Base-by-base conservation (phyloP, 345 rosid species). In the Melastoma malabathricum region DNA sequence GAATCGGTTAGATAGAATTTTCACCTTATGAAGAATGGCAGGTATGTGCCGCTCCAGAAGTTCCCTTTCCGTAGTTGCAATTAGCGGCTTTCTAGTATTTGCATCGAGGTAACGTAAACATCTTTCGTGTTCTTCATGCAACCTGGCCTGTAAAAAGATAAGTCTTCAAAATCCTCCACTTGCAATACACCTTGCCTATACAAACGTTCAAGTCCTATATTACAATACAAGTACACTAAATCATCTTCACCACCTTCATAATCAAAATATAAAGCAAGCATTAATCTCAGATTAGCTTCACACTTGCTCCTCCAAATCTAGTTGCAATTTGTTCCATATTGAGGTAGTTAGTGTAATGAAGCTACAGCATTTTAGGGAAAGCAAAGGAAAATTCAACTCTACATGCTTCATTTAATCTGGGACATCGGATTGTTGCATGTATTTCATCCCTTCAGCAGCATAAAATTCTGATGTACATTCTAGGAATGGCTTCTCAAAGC, bases 401-500 rank as follows among this genome's bases (percentile, higher is more conserved):
- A 92, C 98, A 54, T 87, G 98, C 75, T 84, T 92, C 68, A 87
- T 64, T 73, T 87, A 92, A 69, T 92, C 98, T 38, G 98, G 95
- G 64, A 92, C 90, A 61, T 92, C 95, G n/a, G 80, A 79, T 65
- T 84, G 98, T 70, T 92, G 98, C 90, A 87, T 84, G 74, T 75
- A 84, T 65, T 78, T 81, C 97, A 82, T 83, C 61, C 98, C 98
- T 71, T 92, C 98, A 43, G 98, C 72, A 10, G 88, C 95, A 82
- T 87, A 92, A 78, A 84, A 92, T 68, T 82, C 98, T 14, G 95
- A 87, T 45, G 97, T 92, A 62, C 84, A 62, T 60, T 84, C 95
- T 54, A 92, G 90, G 75, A 92, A 92, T 49, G 81, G 80, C 64
- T 76, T 90, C 73, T 90, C 96, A 80, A 90, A 90, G 73, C 83